Base-by-base conservation (phyloP, 2,329 filamentous ascomycete genomes). In the Pseudogymnoascus destructans region DNA sequence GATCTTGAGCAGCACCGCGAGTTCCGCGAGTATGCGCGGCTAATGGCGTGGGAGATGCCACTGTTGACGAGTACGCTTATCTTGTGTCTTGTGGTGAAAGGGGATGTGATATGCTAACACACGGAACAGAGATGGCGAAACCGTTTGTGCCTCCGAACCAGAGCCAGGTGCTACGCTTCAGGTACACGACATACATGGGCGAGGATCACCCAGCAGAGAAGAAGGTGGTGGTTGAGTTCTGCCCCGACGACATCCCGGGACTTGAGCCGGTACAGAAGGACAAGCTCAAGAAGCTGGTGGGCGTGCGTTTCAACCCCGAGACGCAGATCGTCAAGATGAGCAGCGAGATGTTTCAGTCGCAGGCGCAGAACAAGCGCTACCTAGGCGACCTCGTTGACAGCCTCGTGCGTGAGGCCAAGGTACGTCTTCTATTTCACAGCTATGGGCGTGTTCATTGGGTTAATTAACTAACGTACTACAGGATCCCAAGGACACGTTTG, bases 351-450 rank as follows among this genome's bases (percentile, higher is more conserved):
- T 95, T 87, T 71, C 83, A 89, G 69, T 87, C 91, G 58, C 86
- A 89, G 69, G 89, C 91, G 15, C 91, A 97, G 75, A 98, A 98
- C 76, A 98, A 97, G 78, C 84, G 89, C n/a, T 93, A 93, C 70
- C 78, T 98, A 19, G 86, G 83, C 57, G 89, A 95, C 66, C 72
- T 89, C 55, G 80, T 97, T 55, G 77, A 85, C 62, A 80, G 77
- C 55, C 74, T 98, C 63, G 74, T 98, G 60, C 75, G 74, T 5
- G 84, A 89, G 68, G 89, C 91, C 60, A 87, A 84, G 75, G 80
- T 80, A 72, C 49, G 71, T 60, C 17, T 60, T 36, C 23, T 40
- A n/a, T 55, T 27, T 49, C n/a, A 27, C 42, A 49, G n/a, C 11
- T 9, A 49, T 6, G n/a, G 9, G 42, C 15, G 6, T 25, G 25